Base-by-base conservation (phyloP, 768 basidiomycete genomes). In the Suillus decipiens region DNA sequence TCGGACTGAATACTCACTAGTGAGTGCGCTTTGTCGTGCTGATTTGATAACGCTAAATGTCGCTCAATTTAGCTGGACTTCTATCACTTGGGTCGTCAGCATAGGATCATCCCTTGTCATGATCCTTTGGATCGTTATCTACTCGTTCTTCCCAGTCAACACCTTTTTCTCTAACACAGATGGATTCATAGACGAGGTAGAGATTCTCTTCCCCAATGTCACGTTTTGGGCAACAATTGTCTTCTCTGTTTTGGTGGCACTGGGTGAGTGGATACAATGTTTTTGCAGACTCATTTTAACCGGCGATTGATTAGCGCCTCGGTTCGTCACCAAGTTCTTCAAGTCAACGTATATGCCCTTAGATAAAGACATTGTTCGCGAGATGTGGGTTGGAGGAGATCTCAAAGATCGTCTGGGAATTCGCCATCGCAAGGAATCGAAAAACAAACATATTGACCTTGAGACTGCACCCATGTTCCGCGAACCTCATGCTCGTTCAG, bases 331-430 rank as follows among this genome's bases (percentile, higher is more conserved):
- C 75, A 92, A 93, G 71, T 93, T 85, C 72, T 71, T 89, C 64
- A 79, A 83, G 11, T 80, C 87, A 1, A 83, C 88, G 1, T 97
- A 95, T 70, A 77, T 74, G 55, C 95, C 96, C 2, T 79, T 88
- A 19, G 96, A 99, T 81, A 90, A 87, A 72, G 92, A 97, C 69
- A 88, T 98, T 61, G 81, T 99, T 9, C 88, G 96, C 34, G 96
- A 99, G 79, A 90, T 88, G 85, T 94, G 92, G 92, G 91, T 94
- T 5, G 70, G 74, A 63, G 93, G 93, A 4, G 87, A 93, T 70
- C 81, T 95, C 61, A 95, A 95, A 72, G 92, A 93, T 66, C 85
- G 81, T 45, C 79, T 95, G 5, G 93, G 93, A 3, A 83, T 95
- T 61, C 75, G 79, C 41, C 90, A 88, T 68, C 84, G 87, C 43